Conservation (phyloP, 768 basidiomycete species). For the Podaxis sp. region DNA sequence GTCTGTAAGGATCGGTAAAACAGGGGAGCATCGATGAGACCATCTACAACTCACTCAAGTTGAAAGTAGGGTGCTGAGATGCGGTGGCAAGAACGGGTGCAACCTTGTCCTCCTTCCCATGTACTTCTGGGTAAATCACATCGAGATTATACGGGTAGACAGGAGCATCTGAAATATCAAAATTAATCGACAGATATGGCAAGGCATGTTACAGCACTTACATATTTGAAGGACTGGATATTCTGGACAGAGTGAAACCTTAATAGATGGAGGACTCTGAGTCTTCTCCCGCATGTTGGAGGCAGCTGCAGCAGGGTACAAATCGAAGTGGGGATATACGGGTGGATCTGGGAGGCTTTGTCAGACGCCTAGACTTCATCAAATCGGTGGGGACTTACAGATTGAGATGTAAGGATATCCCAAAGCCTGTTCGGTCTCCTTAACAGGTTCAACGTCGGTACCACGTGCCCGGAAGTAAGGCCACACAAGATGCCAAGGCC, state of each 20-base stretch:
- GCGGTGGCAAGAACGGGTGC: background rate
- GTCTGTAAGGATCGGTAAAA: background rate
- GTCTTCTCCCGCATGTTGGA: background rate
- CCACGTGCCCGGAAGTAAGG: constrained; percentile 7
- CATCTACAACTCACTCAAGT: constrained; percentile 3
- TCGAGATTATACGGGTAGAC: constrained; percentile 17
- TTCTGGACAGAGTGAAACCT: background rate
- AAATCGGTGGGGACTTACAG: constrained; percentile 21
- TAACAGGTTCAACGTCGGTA: background rate
- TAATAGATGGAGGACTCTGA: background rate
- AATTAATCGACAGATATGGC: background rate
- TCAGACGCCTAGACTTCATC: background rate
- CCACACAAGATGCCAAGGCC: constrained; percentile 21
- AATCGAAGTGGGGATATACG: constrained; percentile 17
- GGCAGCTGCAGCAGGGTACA: constrained; percentile 11
- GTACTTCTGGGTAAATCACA: constrained; percentile 12
- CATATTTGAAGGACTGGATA: constrained; percentile 16
- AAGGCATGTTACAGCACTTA: background rate
- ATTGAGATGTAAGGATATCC: constrained; percentile 16
- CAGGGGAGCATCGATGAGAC: background rate
- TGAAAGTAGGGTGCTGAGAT: background rate
- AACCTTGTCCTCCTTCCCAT: background rate
- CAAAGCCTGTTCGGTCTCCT: background rate
- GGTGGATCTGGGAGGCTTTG: constrained; percentile 20
- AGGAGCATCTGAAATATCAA: constrained; percentile 8